A percentile compares a stretch with the other conserved stretches of the same genome.
Evolutionary conservation across 1,139 yeast genomes (phyloP).

Genomic region (Lodderomyces oxycetoniae): DNA sequence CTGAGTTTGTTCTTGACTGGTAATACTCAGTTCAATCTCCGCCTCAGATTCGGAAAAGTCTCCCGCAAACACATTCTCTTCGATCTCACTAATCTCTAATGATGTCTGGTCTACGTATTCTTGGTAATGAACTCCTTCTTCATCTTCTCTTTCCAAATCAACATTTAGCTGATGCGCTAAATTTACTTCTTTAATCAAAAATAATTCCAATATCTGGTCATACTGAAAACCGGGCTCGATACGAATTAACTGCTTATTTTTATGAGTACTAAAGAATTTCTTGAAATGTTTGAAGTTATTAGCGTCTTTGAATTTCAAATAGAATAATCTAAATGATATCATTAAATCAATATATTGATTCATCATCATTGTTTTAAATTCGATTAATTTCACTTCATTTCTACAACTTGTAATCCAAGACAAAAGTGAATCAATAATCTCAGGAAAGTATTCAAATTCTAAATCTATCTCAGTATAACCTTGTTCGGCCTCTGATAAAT

Average conservation of each 20-base stretch:
- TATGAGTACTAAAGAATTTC: constrained; percentile 20
- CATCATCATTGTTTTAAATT: constrained; percentile 23
- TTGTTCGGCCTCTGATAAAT: constrained; percentile 13
- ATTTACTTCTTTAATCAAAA: constrained; percentile 32
- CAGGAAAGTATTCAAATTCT: constrained; percentile 13
- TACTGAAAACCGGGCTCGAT: constrained; percentile 8
- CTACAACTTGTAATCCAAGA: constrained; percentile 6
- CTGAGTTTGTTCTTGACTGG: too few relatives aligned
- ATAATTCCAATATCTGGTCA: constrained; percentile 22
- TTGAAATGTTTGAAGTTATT: constrained; percentile 28
- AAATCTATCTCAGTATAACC: constrained; percentile 14
- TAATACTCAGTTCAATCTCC: constrained; percentile 17
- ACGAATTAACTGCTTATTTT: constrained; percentile 23
- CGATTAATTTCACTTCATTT: constrained; percentile 7
- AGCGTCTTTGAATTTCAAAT: constrained; percentile 23
- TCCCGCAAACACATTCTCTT: constrained; percentile 12
- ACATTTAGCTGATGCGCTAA: constrained; percentile 24
- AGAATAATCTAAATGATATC: constrained; percentile 31
- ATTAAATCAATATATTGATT: constrained; percentile 30
- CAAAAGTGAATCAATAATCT: constrained; percentile 11
- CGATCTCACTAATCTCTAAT: constrained; percentile 14
- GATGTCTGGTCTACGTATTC: constrained; percentile 19
- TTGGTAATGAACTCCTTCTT: constrained; percentile 55
- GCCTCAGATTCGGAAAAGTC: constrained; percentile 12
- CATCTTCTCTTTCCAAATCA: constrained; percentile 49